Evolutionary conservation across 768 basidiomycete species (phyloP), one percentile per base, ranked within the genome.

Genomic region (Calocybe gangraenosa): DNA sequence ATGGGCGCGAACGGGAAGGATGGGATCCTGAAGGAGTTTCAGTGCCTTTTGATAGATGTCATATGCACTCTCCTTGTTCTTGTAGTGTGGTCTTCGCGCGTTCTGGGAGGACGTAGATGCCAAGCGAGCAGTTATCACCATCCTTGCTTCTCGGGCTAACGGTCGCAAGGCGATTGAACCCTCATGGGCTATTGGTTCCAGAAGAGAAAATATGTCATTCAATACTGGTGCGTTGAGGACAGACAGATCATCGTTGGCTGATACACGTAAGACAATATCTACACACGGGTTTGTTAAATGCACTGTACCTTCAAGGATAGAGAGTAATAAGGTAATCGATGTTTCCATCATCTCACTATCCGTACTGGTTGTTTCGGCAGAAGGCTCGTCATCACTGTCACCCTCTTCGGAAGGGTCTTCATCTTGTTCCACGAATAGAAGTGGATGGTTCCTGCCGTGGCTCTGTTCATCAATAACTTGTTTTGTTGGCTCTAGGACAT

Each of bases 1-100:
- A 59, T 97, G 93, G 0, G 91, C 95, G 37, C 94, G 84, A 32
- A 98, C 93, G 17, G 95, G 94, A 8, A 97, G 73, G 28, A 95
- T 81, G 1, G 91, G 86, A 62, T 98, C 95, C 63, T 93, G 88
- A 9, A 97, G 69, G 19, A 94, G 76, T 52, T 84, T 87, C 14
- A 97, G 71, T 2, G 93, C 91, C 54, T 87, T 84, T 56, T 92
- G 91, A 62, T 96, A 98, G 6, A 70, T 77, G 38, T 81, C 81
- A 44, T 82, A 81, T 3, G 78, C 65, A 22, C 63, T 61, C 48
- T 75, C 72, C 37, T 74, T 67, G 40, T 62, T 64, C 3, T 42
- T 49, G 2, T 49, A 57, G 8, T 60, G 64, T 8, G 56, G 41
- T 6, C 55, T 17, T 44, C 61, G 55, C 1, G 45, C 49, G 13